Evolutionary conservation across 2,329 filamentous ascomycete genomes (phyloP).

Genomic region (Cercospora canescens): DNA sequence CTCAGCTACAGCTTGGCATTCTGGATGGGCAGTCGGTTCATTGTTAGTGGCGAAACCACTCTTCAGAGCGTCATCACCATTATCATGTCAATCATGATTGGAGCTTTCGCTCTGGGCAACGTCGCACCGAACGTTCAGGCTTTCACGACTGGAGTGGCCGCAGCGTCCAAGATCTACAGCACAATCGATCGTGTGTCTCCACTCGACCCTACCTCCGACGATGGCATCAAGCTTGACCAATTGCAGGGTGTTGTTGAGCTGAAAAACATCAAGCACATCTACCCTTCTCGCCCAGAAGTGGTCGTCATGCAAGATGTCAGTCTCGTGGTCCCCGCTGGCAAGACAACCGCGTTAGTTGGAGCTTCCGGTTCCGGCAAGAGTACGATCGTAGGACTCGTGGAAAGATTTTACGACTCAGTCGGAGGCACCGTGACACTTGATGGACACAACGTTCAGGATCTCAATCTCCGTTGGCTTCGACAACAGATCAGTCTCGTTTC

Average conservation of each 20-base stretch:
- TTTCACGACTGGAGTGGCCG: conserved; percentile 79
- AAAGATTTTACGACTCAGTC: conserved; percentile 92
- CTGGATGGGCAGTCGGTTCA: conserved; percentile 79
- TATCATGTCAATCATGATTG: conserved; percentile 87
- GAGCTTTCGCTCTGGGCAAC: conserved; percentile 86
- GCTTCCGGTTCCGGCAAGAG: conserved; percentile 94
- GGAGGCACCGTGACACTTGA: conserved; percentile 77
- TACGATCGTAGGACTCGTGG: conserved; percentile 88
- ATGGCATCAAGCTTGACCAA: conserved; percentile 70
- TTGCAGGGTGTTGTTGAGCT: conserved; percentile 80
- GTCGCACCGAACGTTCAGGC: conserved; percentile 83
- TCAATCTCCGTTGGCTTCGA: conserved; percentile 89
- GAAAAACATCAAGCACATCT: conserved; percentile 84
- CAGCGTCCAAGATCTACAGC: conserved; percentile 87
- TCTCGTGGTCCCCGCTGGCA: conserved; percentile 79
- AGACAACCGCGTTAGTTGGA: conserved; percentile 89
- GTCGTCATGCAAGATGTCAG: conserved; percentile 82
- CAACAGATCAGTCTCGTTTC: conserved; percentile 91
- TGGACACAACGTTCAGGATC: conserved; percentile 73
- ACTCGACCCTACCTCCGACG: conserved; percentile 70
- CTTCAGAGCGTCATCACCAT: conserved; percentile 79
- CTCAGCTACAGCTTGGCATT: conserved; percentile 85
- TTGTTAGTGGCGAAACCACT: conserved; percentile 64
- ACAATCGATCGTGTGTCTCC: conserved; percentile 89
- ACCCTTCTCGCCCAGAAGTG: conserved; percentile 89